Conservation (phyloP, 108 stramenopile genomes). For the Nitzschia putrida region DNA sequence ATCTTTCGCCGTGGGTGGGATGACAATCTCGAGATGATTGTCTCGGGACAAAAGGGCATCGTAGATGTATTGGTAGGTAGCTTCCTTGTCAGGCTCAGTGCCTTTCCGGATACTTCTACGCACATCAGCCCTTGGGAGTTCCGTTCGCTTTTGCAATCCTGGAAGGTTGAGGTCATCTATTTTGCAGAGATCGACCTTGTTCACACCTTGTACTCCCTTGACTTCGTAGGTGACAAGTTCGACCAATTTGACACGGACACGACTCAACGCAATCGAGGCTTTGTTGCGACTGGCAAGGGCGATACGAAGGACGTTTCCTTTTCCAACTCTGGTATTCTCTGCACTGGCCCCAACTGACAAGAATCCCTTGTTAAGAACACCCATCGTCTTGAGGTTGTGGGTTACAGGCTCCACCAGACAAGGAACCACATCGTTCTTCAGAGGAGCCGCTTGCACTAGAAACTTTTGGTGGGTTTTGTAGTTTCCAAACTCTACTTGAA, state of each 20-base stretch:
- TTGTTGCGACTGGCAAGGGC: conserved; percentile 32
- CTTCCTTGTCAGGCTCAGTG: not conserved
- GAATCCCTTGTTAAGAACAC: conserved; percentile 17
- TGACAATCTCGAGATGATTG: conserved; percentile 10
- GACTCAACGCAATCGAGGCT: conserved; percentile 16
- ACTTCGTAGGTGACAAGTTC: conserved; percentile 20
- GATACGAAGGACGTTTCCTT: conserved; percentile 17
- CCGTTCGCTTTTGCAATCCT: conserved; percentile 6
- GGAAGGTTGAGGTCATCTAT: conserved; percentile 24
- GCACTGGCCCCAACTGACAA: conserved; percentile 29
- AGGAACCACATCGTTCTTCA: conserved; percentile 28
- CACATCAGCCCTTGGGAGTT: conserved; percentile 1
- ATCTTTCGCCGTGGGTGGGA: conserved; percentile 27
- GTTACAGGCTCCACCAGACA: conserved; percentile 29
- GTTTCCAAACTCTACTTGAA: conserved; percentile 18
- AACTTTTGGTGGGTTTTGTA: conserved; percentile 4
- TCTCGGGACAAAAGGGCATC: conserved; percentile 12
- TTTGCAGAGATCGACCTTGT: conserved; percentile 15
- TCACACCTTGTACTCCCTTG: not conserved
- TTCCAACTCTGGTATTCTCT: conserved; percentile 26
- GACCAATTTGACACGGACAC: conserved; percentile 27
- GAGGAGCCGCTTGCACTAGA: conserved; percentile 27
- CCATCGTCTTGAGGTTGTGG: conserved; percentile 18
- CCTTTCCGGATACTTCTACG: conserved; percentile 9
- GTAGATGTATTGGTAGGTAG: conserved; percentile 1